Conservation (phyloP, 192 early-diverging fungal species). For the Coemansia sp. region DNA sequence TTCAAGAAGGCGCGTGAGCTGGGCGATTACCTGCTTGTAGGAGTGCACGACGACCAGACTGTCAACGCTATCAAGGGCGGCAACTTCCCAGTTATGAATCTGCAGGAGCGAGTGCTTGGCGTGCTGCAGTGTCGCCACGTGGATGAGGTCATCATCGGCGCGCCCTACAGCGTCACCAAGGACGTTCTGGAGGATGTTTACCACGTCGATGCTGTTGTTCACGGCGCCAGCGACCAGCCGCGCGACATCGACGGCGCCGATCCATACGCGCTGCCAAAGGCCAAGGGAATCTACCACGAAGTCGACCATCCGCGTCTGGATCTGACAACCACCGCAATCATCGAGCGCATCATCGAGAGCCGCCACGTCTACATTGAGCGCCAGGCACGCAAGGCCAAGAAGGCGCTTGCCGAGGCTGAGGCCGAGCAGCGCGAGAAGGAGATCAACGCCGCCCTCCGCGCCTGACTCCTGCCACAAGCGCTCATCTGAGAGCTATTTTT, state of each 20-base stretch:
- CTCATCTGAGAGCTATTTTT: too few species aligned
- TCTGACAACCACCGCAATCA: slow-evolving; percentile 84
- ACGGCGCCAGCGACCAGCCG: slow-evolving; percentile 67
- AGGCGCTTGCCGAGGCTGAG: slow-evolving; percentile 67
- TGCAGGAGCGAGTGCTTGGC: slow-evolving; percentile 90
- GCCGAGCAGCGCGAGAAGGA: slow-evolving; percentile 64
- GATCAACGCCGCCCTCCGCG: slow-evolving; percentile 28
- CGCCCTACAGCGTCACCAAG: slow-evolving; percentile 84
- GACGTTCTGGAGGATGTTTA: slow-evolving; percentile 85
- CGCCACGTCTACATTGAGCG: slow-evolving; percentile 77
- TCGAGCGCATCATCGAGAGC: slow-evolving; percentile 86
- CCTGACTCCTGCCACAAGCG: not conserved
- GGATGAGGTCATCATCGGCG: slow-evolving; percentile 92
- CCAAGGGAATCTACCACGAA: slow-evolving; percentile 73
- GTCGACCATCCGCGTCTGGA: slow-evolving; percentile 74
- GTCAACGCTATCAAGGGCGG: slow-evolving; percentile 84
- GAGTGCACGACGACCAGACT: slow-evolving; percentile 88
- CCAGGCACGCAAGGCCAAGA: slow-evolving; percentile 72
- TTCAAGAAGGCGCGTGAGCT: slow-evolving; percentile 78
- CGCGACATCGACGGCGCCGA: slow-evolving; percentile 74
- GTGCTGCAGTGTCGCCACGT: slow-evolving; percentile 92
- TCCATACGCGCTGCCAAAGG: slow-evolving; percentile 84
- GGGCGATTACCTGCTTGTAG: slow-evolving; percentile 91
- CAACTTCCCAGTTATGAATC: slow-evolving; percentile 93
- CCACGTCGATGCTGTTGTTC: slow-evolving; percentile 79